A percentile compares a stretch with the other conserved stretches of the same genome.
Evolutionary conservation across 805 yeast genomes (phyloP).

Genomic region (Ogataea degrootiae): DNA sequence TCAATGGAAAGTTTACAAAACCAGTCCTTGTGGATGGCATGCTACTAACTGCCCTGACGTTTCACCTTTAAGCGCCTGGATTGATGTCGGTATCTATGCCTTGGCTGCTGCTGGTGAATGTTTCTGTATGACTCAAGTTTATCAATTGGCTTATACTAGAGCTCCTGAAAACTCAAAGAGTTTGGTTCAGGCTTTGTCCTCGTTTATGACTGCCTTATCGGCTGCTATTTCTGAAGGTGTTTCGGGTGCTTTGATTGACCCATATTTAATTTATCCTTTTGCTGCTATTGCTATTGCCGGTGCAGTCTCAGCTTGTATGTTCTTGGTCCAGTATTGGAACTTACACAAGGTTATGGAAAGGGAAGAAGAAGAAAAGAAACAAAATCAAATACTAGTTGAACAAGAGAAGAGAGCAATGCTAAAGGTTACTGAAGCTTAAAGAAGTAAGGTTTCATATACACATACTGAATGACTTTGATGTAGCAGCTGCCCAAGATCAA

Average conservation of each 20-base stretch:
- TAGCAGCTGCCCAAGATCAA: too few species aligned
- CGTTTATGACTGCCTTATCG: slow-evolving; percentile 39
- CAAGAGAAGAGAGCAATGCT: neutral
- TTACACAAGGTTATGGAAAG: slow-evolving; percentile 26
- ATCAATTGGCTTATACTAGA: slow-evolving; percentile 49
- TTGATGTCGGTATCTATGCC: slow-evolving; percentile 27
- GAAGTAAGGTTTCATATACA: too few species aligned
- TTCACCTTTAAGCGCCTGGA: slow-evolving; percentile 34
- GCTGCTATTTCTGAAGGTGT: slow-evolving; percentile 43
- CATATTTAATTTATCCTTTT: slow-evolving; percentile 39
- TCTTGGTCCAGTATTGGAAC: slow-evolving; percentile 28
- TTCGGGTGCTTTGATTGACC: slow-evolving; percentile 37
- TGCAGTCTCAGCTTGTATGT: slow-evolving; percentile 28
- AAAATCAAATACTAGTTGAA: neutral
- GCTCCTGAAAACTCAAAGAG: slow-evolving; percentile 51
- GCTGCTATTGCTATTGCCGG: slow-evolving; percentile 37
- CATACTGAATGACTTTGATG: too few species aligned
- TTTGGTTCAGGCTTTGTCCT: slow-evolving; percentile 42
- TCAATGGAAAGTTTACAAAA: slow-evolving; percentile 42
- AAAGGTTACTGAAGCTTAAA: slow-evolving; percentile 1
- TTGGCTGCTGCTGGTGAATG: slow-evolving; percentile 48
- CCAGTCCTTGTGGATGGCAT: slow-evolving; percentile 47
- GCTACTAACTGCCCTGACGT: slow-evolving; percentile 34
- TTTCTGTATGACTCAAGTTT: slow-evolving; percentile 46
- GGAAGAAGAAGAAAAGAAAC: slow-evolving; percentile 19